Conservation (phyloP, 73 alveolate genomes). For the Effrenium voratum region DNA sequence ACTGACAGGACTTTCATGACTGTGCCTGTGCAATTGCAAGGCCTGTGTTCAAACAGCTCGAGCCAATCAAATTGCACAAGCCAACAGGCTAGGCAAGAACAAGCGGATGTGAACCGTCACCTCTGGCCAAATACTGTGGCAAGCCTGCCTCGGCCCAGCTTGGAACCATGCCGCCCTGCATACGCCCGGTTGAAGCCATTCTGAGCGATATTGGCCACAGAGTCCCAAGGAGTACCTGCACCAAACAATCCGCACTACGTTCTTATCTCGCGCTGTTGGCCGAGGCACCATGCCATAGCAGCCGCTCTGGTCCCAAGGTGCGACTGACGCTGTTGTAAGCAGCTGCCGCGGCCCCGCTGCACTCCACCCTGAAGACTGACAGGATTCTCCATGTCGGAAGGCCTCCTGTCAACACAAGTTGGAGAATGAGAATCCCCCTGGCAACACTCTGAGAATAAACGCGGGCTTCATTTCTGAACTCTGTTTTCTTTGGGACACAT, state of each 20-base stretch:
- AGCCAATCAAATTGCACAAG: no score
- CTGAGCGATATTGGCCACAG: conserved; percentile 88
- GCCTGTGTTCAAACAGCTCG: no score
- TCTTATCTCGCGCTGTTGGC: neutral
- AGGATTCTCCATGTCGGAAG: conserved; percentile 24
- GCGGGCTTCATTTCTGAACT: neutral
- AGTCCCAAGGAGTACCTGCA: conserved; percentile 83
- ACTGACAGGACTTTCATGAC: no score
- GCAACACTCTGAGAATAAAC: no score
- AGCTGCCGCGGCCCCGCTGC: conserved; percentile 87
- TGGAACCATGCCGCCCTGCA: conserved; percentile 82
- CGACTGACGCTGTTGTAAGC: conserved; percentile 79
- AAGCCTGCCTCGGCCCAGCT: conserved; percentile 63
- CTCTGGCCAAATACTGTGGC: no score
- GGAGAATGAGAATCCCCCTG: no score
- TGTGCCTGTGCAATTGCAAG: no score
- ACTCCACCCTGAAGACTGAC: conserved; percentile 65
- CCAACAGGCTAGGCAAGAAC: no score
- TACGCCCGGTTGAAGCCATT: conserved; percentile 88
- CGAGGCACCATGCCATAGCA: conserved; percentile 68
- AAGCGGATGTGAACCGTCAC: no score
- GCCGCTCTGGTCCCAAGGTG: conserved; percentile 76
- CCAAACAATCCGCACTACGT: neutral
- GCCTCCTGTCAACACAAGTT: conserved; percentile 9
- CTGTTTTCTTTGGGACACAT: neutral